Evolutionary conservation across 163 green algal genomes (phyloP).

Genomic region (Coccomyxa subellipsoidea): DNA sequence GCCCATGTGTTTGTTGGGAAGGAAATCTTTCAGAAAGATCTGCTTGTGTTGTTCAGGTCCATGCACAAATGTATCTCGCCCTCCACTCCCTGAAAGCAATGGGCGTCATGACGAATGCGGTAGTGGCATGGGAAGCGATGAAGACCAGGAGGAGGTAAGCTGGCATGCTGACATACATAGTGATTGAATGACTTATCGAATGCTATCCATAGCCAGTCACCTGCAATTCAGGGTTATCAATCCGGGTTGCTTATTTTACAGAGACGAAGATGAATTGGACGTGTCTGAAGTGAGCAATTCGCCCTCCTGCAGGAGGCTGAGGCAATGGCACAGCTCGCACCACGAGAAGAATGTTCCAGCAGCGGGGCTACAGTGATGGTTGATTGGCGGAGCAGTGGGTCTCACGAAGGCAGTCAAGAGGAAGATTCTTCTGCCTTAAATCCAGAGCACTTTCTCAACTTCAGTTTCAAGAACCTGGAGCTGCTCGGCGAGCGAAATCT

Average conservation of each 20-base stretch:
- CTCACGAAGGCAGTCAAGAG: not conserved
- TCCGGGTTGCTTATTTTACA: too few relatives aligned
- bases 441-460: constrained; percentile 29
- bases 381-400: not conserved
- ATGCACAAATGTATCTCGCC: not conserved
- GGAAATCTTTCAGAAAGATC: too few relatives aligned
- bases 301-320: too few relatives aligned
- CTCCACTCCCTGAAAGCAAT: not conserved
- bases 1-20: too few relatives aligned
- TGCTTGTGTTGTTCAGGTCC: not conserved
- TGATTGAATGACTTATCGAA: too few relatives aligned
- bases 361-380: not conserved
- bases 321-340: not conserved
- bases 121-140: not conserved
- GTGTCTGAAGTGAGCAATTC: too few relatives aligned
- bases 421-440: not conserved
- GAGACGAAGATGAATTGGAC: not conserved
- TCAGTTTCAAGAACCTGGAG: constrained; percentile 39
- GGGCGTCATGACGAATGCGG: not conserved
- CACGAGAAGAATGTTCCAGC: not conserved
- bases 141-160: not conserved
- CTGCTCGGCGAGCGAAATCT: constrained; percentile 27
- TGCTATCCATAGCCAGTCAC: too few relatives aligned
- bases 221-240: too few relatives aligned
- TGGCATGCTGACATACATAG: too few relatives aligned